A percentile compares a stretch with the other conserved stretches of the same genome.
phyloP scores from a whole-genome alignment of 352 stramenopile species.

The Aphanomyces cochlioides region DNA sequence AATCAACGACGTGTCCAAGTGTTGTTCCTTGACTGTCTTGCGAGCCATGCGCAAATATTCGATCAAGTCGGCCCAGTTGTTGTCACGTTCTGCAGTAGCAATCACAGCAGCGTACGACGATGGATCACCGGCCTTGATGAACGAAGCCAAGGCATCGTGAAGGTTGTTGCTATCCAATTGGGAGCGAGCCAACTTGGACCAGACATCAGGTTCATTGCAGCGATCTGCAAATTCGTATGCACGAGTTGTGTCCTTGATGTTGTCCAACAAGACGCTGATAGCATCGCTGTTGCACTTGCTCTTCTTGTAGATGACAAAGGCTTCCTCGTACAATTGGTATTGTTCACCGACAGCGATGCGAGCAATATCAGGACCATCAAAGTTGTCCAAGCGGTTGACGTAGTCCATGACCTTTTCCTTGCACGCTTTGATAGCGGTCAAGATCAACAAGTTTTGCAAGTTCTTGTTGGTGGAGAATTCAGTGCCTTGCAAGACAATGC shows the following conservation, averaged over 20 bases:
- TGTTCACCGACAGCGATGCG: constrained; percentile 97
- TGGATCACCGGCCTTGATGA: constrained; percentile 99
- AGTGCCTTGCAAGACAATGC: constrained; percentile 98
- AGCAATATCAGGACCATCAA: constrained; percentile 99
- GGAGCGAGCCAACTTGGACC: constrained; percentile 98
- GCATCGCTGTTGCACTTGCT: constrained; percentile 95
- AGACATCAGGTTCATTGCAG: constrained; percentile 98
- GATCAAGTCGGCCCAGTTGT: constrained; percentile 97
- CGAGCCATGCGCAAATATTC: constrained; percentile 99
- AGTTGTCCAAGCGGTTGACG: constrained; percentile 99
- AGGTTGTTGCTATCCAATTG: constrained; percentile 96
- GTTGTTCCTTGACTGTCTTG: constrained; percentile 98
- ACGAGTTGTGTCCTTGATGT: constrained; percentile 98
- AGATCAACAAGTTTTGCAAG: constrained; percentile 99
- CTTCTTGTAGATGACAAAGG: constrained; percentile 99
- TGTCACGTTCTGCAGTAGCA: constrained; percentile 93
- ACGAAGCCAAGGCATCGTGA: constrained; percentile 97
- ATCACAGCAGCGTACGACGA: constrained; percentile 98
- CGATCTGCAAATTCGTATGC: constrained; percentile 98
- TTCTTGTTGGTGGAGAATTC: constrained; percentile 99
- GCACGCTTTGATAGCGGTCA: constrained; percentile 98
- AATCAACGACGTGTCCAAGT: constrained; percentile 99
- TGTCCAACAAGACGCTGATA: constrained; percentile 90
- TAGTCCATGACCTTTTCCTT: constrained; percentile 99
- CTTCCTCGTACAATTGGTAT: constrained; percentile 99